A percentile compares a stretch with the other conserved stretches of the same genome.
phyloP scores from a whole-genome alignment of 306 rosid species.

The Astragalus glycyphyllos region DNA sequence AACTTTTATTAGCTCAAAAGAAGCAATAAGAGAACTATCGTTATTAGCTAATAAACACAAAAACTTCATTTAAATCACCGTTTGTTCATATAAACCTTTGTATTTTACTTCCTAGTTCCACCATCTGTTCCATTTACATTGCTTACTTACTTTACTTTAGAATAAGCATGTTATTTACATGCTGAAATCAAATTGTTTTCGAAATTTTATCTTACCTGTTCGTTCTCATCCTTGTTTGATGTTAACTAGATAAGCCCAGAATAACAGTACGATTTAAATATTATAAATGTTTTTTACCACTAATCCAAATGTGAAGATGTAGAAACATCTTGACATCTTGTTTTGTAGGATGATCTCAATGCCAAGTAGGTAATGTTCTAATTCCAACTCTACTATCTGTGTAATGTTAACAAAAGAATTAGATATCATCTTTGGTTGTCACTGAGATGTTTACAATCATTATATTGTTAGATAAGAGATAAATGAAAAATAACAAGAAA shows the following conservation, averaged over 20 bases:
- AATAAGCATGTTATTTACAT: conserved; percentile 12
- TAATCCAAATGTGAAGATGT: conserved; percentile 76
- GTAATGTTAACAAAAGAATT: background rate
- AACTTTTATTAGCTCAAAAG: conserved; percentile 38
- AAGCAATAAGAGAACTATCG: conserved; percentile 22
- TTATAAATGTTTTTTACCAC: conserved; percentile 58
- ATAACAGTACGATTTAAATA: conserved; percentile 30
- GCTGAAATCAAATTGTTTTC: conserved; percentile 5
- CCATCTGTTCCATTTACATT: conserved; percentile 6
- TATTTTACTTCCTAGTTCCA: background rate
- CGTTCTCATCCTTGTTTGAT: conserved; percentile 67
- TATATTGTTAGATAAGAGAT: background rate
- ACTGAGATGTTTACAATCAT: conserved; percentile 39
- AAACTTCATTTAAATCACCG: conserved; percentile 23
- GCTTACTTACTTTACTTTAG: conserved; percentile 20
- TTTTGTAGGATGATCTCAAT: conserved; percentile 81
- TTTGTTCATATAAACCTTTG: conserved; percentile 2
- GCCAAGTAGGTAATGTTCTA: conserved; percentile 84
- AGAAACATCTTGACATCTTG: conserved; percentile 80
- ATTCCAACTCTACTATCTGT: conserved; percentile 82
- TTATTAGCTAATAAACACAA: conserved; percentile 16
- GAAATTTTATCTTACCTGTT: conserved; percentile 64
- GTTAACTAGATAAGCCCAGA: conserved; percentile 22
- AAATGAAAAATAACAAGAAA: background rate
- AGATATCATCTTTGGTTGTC: conserved; percentile 17